Base-by-base conservation (phyloP, 192 early-diverging fungal species). In the Backusella liffmaniae region DNA sequence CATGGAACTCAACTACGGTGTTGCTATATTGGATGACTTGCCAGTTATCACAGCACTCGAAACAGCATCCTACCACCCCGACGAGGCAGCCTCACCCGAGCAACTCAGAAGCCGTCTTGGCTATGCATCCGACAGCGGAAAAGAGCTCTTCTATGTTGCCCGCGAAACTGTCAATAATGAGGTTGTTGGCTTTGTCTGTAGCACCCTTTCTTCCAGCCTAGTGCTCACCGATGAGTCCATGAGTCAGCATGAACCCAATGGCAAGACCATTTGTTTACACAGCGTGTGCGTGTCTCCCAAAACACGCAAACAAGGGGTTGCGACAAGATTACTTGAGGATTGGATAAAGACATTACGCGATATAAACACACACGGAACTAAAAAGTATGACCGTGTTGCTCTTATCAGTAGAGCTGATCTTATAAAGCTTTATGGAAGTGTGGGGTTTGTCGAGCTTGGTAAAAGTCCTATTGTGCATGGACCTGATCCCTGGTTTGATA, bases 151-250 rank as follows among this genome's bases (percentile, higher is more conserved):
- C 34, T 59, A 82, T 7, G 82, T 81, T 5, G 85, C 80, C 42
- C 44, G 37, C 32, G 67, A 70, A 46, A 35, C 44, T 21, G 67
- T 73, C 32, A 74, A 36, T 4, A 67, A 66, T 7, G 62, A 67
- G 4, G 49, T 94, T 6, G 79, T 91, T 12, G 93, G 87, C 0
- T 94, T 87, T 67, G 81, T 93, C 51, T 85, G 88, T 67, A 84
- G 86, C 12, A 94, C 93, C 2, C 82, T 87, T 32, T 75, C 84
- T 0, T 42, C 32, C 3, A 70, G 75, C 6, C 56, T 81, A 7
- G 73, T 84, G 12, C 77, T 94, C 0, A 92, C 91, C 7, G 86
- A 93, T 70, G 83, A 73, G 36, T 91, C 92, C 46, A 93, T 94
- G 92, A 67, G 74, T 4, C 65, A 36, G 1, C 89, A 93, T 78